These are phyloP conservation scores for Suhomyces choctaworum DNA, from an alignment of 1,139 yeast genomes.

Conservation along the genomic window DNA sequence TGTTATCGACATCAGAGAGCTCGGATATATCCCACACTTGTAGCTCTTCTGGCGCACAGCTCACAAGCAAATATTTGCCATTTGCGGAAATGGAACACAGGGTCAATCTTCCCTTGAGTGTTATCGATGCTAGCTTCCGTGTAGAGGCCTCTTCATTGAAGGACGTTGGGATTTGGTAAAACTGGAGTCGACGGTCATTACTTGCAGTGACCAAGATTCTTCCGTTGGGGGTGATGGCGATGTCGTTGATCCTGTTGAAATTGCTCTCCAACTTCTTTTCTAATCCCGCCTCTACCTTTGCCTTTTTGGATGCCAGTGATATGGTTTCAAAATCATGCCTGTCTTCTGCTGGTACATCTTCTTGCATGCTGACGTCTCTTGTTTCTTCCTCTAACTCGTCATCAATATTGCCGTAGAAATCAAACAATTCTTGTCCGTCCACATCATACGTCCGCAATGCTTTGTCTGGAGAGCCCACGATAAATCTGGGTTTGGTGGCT, in stretches of 20 bases:
- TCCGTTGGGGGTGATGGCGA: slow-evolving; percentile 64
- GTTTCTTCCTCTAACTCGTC: slow-evolving; percentile 20
- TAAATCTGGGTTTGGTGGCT: slow-evolving; percentile 47
- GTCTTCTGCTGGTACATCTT: slow-evolving; percentile 13
- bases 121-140: slow-evolving; percentile 34
- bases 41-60: slow-evolving; percentile 73
- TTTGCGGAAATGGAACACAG: slow-evolving; percentile 42
- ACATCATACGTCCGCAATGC: slow-evolving; percentile 63
- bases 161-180: slow-evolving; percentile 46
- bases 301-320: slow-evolving; percentile 7
- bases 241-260: slow-evolving; percentile 61
- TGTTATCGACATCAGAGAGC: slow-evolving; percentile 4
- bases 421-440: slow-evolving; percentile 43
- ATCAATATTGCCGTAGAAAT: slow-evolving; percentile 44
- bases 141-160: slow-evolving; percentile 38
- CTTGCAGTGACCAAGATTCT: slow-evolving; percentile 62
- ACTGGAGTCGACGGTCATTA: slow-evolving; percentile 56
- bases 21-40: slow-evolving; percentile 69
- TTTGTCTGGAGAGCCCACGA: slow-evolving; percentile 79
- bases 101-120: slow-evolving; percentile 39
- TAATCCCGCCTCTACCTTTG: slow-evolving; percentile 2
- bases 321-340: slow-evolving; percentile 1
- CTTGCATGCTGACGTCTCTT: slow-evolving; percentile 17
- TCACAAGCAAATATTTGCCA: slow-evolving; percentile 57
- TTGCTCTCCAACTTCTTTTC: slow-evolving; percentile 23